phyloP scores from a whole-genome alignment of 2,329 filamentous ascomycete genomes.

The Botryosphaeria agaves region DNA sequence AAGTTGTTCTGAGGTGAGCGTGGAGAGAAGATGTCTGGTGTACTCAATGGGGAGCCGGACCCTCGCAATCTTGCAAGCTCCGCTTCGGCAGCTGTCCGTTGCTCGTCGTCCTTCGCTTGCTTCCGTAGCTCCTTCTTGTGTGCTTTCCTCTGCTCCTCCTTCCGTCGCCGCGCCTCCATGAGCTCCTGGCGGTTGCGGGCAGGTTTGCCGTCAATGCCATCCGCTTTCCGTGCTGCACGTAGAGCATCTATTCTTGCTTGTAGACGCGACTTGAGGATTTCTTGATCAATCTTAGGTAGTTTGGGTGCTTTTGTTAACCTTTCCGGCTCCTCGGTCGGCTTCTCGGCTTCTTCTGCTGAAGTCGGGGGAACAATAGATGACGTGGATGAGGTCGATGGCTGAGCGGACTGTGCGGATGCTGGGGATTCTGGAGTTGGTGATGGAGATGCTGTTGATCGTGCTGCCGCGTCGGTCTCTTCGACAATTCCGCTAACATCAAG shows the following conservation, averaged over 20 bases:
- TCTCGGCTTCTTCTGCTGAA: background rate
- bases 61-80: constrained; percentile 38
- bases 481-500: constrained; percentile 8
- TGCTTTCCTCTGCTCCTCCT: constrained; percentile 70
- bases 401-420: constrained; percentile 17
- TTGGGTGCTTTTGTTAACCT: constrained; percentile 12
- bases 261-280: constrained; percentile 60
- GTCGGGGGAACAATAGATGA: constrained; percentile 25
- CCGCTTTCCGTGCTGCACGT: constrained; percentile 72
- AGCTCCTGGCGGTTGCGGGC: constrained; percentile 80
- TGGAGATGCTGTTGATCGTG: constrained; percentile 12
- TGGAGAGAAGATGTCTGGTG: constrained; percentile 27
- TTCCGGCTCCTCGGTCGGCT: background rate
- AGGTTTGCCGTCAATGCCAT: constrained; percentile 63
- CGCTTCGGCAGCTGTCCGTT: constrained; percentile 39
- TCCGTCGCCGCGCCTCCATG: constrained; percentile 73
- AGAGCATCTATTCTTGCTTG: constrained; percentile 72
- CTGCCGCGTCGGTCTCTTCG: constrained; percentile 3
- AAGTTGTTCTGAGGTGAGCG: constrained; percentile 51
- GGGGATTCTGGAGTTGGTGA: constrained; percentile 20
- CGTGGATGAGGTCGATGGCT: constrained; percentile 26
- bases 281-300: constrained; percentile 45
- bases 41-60: constrained; percentile 37
- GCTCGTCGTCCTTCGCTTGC: constrained; percentile 65
- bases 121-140: constrained; percentile 75